Conservation (phyloP, 352 stramenopile genomes). For the Bremia lactucae region DNA sequence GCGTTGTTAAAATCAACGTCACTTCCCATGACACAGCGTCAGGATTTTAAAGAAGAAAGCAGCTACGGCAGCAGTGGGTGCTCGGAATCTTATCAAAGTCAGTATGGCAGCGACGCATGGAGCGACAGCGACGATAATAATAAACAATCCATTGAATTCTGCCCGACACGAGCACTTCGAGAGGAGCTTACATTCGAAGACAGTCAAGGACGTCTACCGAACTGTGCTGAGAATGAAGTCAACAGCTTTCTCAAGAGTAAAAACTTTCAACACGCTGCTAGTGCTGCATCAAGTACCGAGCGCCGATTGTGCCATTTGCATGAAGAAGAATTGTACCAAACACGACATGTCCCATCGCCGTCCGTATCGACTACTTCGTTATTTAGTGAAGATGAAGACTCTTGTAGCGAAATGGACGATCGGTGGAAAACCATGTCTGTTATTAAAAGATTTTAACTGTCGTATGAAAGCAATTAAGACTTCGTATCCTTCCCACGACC, state of each 20-base stretch:
- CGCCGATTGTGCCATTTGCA: slow-evolving; percentile 16
- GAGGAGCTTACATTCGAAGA: slow-evolving; percentile 5
- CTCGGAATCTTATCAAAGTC: slow-evolving; percentile 6
- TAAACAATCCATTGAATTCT: slow-evolving; percentile 34
- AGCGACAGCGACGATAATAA: slow-evolving; percentile 21
- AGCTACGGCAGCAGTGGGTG: slow-evolving; percentile 12
- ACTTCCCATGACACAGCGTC: slow-evolving; percentile 26
- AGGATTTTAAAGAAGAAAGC: slow-evolving; percentile 17
- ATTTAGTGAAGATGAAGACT: slow-evolving; percentile 10
- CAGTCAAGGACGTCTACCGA: slow-evolving; percentile 7
- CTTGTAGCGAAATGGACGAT: slow-evolving; percentile 10
- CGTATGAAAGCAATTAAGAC: no score
- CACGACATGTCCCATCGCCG: slow-evolving; percentile 10
- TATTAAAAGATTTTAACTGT: no score
- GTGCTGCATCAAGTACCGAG: slow-evolving; percentile 7
- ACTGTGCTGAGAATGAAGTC: slow-evolving; percentile 20
- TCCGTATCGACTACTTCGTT: slow-evolving; percentile 18
- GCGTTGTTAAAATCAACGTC: slow-evolving; percentile 24
- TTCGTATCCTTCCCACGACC: slow-evolving; percentile 34
- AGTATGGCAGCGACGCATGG: slow-evolving; percentile 5
- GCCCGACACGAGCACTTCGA: slow-evolving; percentile 18
- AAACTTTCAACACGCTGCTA: slow-evolving; percentile 10
- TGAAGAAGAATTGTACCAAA: slow-evolving; percentile 23
- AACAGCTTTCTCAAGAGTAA: slow-evolving; percentile 27
- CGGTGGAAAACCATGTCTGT: no score